Evolutionary conservation across 192 early-diverging fungal species (phyloP).

Genomic region (Coemansia javaensis): DNA sequence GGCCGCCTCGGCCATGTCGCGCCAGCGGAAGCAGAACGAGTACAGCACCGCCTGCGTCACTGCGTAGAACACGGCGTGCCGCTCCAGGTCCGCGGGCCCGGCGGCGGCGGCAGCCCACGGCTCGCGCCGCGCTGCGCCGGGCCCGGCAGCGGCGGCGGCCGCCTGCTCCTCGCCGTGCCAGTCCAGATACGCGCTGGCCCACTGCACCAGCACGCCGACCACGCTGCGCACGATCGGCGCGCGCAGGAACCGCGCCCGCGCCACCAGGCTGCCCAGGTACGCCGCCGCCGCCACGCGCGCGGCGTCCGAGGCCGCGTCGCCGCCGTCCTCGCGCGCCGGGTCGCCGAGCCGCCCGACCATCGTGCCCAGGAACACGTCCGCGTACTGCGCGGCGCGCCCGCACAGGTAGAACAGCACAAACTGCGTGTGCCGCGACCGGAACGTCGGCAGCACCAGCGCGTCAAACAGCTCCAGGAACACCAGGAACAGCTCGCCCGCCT

Average conservation of each 20-base stretch:
- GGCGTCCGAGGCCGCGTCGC: conserved; percentile 57
- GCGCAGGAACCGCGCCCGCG: conserved; percentile 79
- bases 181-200: conserved; percentile 66
- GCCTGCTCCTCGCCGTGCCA: conserved; percentile 52
- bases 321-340: conserved; percentile 30
- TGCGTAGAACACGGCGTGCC: conserved; percentile 79
- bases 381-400: conserved; percentile 60
- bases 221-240: conserved; percentile 57
- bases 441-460: conserved; percentile 72
- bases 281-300: conserved; percentile 72
- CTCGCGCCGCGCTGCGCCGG: neutral
- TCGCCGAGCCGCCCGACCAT: conserved; percentile 56
- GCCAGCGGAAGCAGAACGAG: conserved; percentile 94
- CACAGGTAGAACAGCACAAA: conserved; percentile 85
- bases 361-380: conserved; percentile 74
- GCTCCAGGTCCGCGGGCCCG: conserved; percentile 50
- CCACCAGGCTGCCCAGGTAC: conserved; percentile 84
- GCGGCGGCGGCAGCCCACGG: neutral
- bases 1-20: conserved; percentile 58
- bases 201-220: conserved; percentile 63
- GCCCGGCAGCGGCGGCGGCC: neutral
- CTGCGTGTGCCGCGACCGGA: conserved; percentile 87
- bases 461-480: conserved; percentile 76
- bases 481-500: conserved; percentile 57
- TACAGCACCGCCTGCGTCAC: conserved; percentile 87